These are phyloP conservation scores for Zygosaccharomyces lentus DNA, from an alignment of 805 yeast species.

Conservation along the genomic window DNA sequence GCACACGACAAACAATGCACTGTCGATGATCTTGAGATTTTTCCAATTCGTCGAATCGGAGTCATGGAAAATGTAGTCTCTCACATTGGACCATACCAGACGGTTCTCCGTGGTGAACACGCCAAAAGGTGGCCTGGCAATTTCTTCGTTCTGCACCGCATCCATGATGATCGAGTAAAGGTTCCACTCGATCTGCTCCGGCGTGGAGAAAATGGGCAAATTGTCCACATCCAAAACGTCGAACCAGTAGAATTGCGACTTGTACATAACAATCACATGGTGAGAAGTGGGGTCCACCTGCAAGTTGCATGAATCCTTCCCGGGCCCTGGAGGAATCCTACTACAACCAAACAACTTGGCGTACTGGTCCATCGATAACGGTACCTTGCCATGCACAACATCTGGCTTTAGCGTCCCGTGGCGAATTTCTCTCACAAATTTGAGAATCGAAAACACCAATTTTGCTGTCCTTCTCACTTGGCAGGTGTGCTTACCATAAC, in stretches of 20 bases:
- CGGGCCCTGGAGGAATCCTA: constrained; percentile 75
- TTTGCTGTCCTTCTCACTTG: constrained; percentile 81
- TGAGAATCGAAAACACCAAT: constrained; percentile 67
- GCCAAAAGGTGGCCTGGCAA: constrained; percentile 83
- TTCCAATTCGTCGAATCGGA: constrained; percentile 54
- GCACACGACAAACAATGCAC: constrained; percentile 78
- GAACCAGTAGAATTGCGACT: constrained; percentile 92
- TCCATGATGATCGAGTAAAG: constrained; percentile 73
- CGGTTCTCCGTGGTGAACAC: constrained; percentile 87
- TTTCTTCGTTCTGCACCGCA: constrained; percentile 47
- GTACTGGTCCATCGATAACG: constrained; percentile 90
- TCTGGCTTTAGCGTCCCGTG: constrained; percentile 73
- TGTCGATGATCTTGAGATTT: constrained; percentile 69
- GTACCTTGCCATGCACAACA: constrained; percentile 51
- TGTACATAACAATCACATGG: constrained; percentile 76
- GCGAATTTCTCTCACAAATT: constrained; percentile 76
- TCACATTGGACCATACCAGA: constrained; percentile 76
- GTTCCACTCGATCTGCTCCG: constrained; percentile 70
- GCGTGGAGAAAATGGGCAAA: constrained; percentile 61
- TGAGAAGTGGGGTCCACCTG: constrained; percentile 72
- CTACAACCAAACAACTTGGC: constrained; percentile 81
- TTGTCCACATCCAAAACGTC: constrained; percentile 76
- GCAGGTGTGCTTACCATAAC: constrained; percentile 34
- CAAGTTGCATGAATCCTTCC: constrained; percentile 60
- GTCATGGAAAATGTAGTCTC: constrained; percentile 46